A percentile compares a stretch with the other conserved stretches of the same genome.
Evolutionary conservation across 345 rosid genomes (phyloP).

Genomic region (Turnera subulata): DNA sequence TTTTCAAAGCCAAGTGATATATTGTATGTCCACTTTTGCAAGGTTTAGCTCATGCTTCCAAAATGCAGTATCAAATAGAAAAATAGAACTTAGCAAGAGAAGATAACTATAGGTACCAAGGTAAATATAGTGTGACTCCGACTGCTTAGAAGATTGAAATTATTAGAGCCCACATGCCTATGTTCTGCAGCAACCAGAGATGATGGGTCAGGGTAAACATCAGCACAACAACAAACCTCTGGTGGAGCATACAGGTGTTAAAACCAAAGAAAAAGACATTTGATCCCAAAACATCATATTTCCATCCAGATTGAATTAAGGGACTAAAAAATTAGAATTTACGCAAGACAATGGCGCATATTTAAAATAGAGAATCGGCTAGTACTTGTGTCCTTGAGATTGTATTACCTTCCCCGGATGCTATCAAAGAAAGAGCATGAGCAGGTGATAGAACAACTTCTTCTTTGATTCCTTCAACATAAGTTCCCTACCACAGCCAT

Average conservation of each 20-base stretch:
- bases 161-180: conserved; percentile 92
- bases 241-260: conserved; percentile 5
- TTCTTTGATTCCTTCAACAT: conserved; percentile 86
- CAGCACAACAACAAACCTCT: conserved; percentile 7
- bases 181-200: conserved; percentile 54
- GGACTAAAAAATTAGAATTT: conserved; percentile 1
- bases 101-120: conserved; percentile 37
- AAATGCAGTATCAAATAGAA: not conserved
- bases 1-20: not conserved
- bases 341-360: not conserved
- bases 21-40: not conserved
- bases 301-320: conserved; percentile 2
- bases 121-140: conserved; percentile 96
- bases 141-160: conserved; percentile 91
- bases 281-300: not conserved
- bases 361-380: too few species aligned
- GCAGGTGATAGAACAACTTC: conserved; percentile 98
- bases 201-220: conserved; percentile 12
- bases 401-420: conserved; percentile 83
- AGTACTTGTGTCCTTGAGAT: too few species aligned
- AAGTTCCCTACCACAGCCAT: conserved; percentile 59
- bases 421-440: conserved; percentile 93
- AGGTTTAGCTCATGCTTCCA: conserved; percentile 1
- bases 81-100: not conserved
- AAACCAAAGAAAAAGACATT: not conserved